These are phyloP conservation scores for Sugiyamaella mastotermitis DNA, from an alignment of 805 yeast species.

Conservation along the genomic window DNA sequence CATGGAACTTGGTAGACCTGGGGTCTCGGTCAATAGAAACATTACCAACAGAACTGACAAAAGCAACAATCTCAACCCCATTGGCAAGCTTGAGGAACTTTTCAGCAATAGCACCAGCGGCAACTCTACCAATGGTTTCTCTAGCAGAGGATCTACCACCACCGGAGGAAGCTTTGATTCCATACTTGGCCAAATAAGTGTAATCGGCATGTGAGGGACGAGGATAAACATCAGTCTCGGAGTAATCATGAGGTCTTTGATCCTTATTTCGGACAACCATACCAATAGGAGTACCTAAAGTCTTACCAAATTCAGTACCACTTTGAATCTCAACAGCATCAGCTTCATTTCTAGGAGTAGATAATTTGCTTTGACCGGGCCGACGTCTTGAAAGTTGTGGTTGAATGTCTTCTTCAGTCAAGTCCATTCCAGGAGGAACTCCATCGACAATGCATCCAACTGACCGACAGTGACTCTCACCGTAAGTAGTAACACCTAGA, in stretches of 20 bases:
- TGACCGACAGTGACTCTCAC: slow-evolving; percentile 95
- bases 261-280: slow-evolving; percentile 92
- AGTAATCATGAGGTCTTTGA: slow-evolving; percentile 94
- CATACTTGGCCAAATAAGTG: slow-evolving; percentile 87
- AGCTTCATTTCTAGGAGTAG: slow-evolving; percentile 94
- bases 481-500: slow-evolving; percentile 84
- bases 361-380: slow-evolving; percentile 90
- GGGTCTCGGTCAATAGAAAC: slow-evolving; percentile 73
- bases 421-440: slow-evolving; percentile 88
- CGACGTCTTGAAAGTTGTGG: slow-evolving; percentile 95
- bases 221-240: slow-evolving; percentile 91
- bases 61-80: slow-evolving; percentile 90
- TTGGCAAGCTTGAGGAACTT: slow-evolving; percentile 72
- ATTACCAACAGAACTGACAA: slow-evolving; percentile 88
- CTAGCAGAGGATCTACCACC: slow-evolving; percentile 98
- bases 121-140: slow-evolving; percentile 98
- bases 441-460: slow-evolving; percentile 99
- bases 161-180: slow-evolving; percentile 89
- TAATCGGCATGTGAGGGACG: slow-evolving; percentile 98
- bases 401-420: slow-evolving; percentile 83
- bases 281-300: slow-evolving; percentile 93
- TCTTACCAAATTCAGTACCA: slow-evolving; percentile 85
- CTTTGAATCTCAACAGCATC: slow-evolving; percentile 90
- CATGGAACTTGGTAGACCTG: slow-evolving; percentile 54
- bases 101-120: slow-evolving; percentile 98